Evolutionary conservation across 208 protist genomes (phyloP).

Genomic region (Angomonas ambiguus): DNA sequence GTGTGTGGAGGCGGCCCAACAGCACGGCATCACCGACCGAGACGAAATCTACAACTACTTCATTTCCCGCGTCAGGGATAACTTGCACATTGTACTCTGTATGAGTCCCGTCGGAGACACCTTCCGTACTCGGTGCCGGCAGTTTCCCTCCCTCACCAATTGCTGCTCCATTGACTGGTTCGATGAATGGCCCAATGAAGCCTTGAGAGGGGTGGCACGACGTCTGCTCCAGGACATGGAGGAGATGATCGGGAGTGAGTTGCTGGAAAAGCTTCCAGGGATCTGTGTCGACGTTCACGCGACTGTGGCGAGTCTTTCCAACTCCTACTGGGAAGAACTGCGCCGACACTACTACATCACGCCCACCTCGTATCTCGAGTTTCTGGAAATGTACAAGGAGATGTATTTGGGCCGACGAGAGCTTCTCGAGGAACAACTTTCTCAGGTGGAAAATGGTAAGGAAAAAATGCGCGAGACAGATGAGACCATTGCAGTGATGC

Average conservation of each 20-base stretch:
- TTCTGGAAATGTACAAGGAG: slow-evolving; percentile 92
- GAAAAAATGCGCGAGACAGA: slow-evolving; percentile 92
- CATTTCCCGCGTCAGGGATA: slow-evolving; percentile 92
- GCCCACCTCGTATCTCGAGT: slow-evolving; percentile 94
- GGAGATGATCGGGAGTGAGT: slow-evolving; percentile 29
- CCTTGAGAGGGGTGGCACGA: slow-evolving; percentile 86
- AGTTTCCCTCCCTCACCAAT: slow-evolving; percentile 97
- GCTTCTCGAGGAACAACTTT: slow-evolving; percentile 84
- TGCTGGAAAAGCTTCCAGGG: slow-evolving; percentile 62
- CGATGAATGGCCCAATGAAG: slow-evolving; percentile 94
- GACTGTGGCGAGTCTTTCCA: slow-evolving; percentile 56
- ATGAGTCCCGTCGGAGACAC: slow-evolving; percentile 95
- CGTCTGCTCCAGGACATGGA: slow-evolving; percentile 69
- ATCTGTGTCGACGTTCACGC: slow-evolving; percentile 90
- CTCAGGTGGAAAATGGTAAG: slow-evolving; percentile 87
- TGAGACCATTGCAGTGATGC: slow-evolving; percentile 91
- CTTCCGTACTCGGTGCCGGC: slow-evolving; percentile 93
- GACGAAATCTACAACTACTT: slow-evolving; percentile 94
- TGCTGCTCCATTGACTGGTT: slow-evolving; percentile 98
- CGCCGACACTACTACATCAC: slow-evolving; percentile 94
- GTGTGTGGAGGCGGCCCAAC: slow-evolving; percentile 82
- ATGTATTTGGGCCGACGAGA: slow-evolving; percentile 75
- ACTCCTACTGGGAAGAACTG: slow-evolving; percentile 90
- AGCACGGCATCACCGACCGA: slow-evolving; percentile 83
- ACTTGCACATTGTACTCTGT: slow-evolving; percentile 95